phyloP scores from a whole-genome alignment of 2,329 filamentous ascomycete species.

The Ophiostoma piceae region DNA sequence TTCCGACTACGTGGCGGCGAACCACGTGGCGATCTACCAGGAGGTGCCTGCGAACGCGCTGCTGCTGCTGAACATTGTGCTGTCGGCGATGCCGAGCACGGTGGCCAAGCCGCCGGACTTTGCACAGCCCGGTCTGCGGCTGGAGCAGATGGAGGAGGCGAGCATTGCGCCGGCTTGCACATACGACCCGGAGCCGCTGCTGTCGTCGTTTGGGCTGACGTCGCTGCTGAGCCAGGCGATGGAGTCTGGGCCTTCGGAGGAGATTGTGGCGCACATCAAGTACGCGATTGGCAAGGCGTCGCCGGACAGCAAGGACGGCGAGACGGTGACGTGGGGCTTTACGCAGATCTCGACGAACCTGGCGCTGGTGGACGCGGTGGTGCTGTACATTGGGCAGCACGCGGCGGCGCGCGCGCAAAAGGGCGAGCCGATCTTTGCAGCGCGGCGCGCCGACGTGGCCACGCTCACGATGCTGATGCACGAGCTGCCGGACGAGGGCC shows the following conservation, averaged over 20 bases:
- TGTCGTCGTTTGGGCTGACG: conserved; percentile 53
- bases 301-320: conserved; percentile 29
- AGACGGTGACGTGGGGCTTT: conserved; percentile 43
- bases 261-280: conserved; percentile 70
- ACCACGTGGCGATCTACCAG: conserved; percentile 76
- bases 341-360: conserved; percentile 64
- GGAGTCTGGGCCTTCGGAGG: conserved; percentile 59
- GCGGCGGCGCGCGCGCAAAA: conserved; percentile 60
- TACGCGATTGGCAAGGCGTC: conserved; percentile 59
- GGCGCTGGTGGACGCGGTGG: conserved; percentile 70
- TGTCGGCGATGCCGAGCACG: conserved; percentile 67
- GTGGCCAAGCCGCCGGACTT: conserved; percentile 69
- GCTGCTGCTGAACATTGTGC: conserved; percentile 81
- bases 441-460: conserved; percentile 60
- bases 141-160: conserved; percentile 71
- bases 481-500: conserved; percentile 67
- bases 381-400: conserved; percentile 73
- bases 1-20: conserved; percentile 84
- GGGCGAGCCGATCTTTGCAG: conserved; percentile 57
- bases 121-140: conserved; percentile 66
- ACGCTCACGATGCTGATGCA: conserved; percentile 72
- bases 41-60: conserved; percentile 77
- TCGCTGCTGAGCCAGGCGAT: conserved; percentile 56
- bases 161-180: conserved; percentile 61
- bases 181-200: conserved; percentile 55